Conservation (phyloP, 2,329 filamentous ascomycete species). For the Colletotrichum brevisporum region DNA sequence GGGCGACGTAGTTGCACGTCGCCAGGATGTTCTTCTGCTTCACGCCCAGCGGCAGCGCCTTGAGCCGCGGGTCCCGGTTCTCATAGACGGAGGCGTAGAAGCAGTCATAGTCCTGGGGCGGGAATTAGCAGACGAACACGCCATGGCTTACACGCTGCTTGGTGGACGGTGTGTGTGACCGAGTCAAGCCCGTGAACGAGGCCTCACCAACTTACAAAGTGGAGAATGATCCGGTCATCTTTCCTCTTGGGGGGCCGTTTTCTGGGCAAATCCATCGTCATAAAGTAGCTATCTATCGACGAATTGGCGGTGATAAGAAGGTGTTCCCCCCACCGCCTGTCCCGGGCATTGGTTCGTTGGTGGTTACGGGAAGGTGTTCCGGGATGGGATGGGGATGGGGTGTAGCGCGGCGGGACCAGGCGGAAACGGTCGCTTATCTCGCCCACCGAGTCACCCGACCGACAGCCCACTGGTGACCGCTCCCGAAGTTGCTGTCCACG, state of each 20-base stretch:
- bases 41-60: constrained; percentile 81
- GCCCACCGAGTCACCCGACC: constrained; percentile 34
- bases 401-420: constrained; percentile 4
- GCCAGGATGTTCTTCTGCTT: constrained; percentile 95
- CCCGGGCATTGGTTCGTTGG: constrained; percentile 10
- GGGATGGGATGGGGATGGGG: constrained; percentile 26
- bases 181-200: constrained; percentile 29
- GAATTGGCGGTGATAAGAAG: neutral
- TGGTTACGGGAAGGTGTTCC: constrained; percentile 15
- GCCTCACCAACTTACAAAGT: constrained; percentile 74
- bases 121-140: constrained; percentile 8
- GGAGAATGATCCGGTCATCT: constrained; percentile 80
- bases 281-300: neutral
- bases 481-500: constrained; percentile 12
- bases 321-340: constrained; percentile 12
- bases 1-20: constrained; percentile 94
- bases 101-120: constrained; percentile 81
- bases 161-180: constrained; percentile 10
- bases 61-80: constrained; percentile 81
- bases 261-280: constrained; percentile 48
- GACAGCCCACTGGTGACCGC: constrained; percentile 28
- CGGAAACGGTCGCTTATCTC: constrained; percentile 37
- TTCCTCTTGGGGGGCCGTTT: constrained; percentile 60
- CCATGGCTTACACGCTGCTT: neutral
- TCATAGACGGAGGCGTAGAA: constrained; percentile 96